Conservation (phyloP, 805 yeast species). For the Sungouiozyma intestinalis region DNA sequence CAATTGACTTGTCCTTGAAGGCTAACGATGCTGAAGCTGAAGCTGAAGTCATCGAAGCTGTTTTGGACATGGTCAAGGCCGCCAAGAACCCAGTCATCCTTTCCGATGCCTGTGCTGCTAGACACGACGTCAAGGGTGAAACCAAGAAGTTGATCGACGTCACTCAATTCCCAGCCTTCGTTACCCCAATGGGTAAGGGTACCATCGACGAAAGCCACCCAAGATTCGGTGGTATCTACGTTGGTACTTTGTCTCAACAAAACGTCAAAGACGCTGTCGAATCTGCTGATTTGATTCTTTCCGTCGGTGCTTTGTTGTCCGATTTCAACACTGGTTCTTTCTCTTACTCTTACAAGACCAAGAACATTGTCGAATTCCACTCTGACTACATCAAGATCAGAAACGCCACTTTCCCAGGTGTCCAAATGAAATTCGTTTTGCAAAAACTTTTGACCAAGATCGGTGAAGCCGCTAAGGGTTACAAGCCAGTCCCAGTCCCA, state of each 20-base stretch:
- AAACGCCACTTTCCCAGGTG: conserved; percentile 60
- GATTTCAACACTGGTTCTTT: conserved; percentile 89
- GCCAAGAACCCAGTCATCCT: conserved; percentile 66
- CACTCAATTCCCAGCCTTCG: conserved; percentile 73
- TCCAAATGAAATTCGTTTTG: conserved; percentile 55
- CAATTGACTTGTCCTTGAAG: conserved; percentile 50
- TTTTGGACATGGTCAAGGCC: conserved; percentile 40
- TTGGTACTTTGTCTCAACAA: conserved; percentile 69
- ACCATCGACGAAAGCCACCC: conserved; percentile 61
- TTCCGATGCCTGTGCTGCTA: conserved; percentile 79
- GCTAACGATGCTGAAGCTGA: conserved; percentile 54
- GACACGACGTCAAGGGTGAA: conserved; percentile 62
- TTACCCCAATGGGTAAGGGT: conserved; percentile 88
- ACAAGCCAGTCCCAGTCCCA: conserved; percentile 49
- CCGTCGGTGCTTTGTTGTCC: conserved; percentile 74
- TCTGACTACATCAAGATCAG: conserved; percentile 64
- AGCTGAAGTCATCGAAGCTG: conserved; percentile 46
- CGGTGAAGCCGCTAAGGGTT: conserved; percentile 31
- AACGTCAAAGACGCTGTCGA: conserved; percentile 66
- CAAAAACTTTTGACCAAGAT: conserved; percentile 33
- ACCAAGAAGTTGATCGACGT: conserved; percentile 49
- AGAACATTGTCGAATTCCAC: conserved; percentile 69
- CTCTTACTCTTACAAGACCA: conserved; percentile 64
- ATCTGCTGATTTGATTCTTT: conserved; percentile 60
- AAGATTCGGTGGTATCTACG: conserved; percentile 76